A percentile compares a stretch with the other conserved stretches of the same genome.
These are phyloP conservation scores for Helenozyma rhizophorensis DNA, from an alignment of 805 yeast genomes.

Conservation along the genomic window DNA sequence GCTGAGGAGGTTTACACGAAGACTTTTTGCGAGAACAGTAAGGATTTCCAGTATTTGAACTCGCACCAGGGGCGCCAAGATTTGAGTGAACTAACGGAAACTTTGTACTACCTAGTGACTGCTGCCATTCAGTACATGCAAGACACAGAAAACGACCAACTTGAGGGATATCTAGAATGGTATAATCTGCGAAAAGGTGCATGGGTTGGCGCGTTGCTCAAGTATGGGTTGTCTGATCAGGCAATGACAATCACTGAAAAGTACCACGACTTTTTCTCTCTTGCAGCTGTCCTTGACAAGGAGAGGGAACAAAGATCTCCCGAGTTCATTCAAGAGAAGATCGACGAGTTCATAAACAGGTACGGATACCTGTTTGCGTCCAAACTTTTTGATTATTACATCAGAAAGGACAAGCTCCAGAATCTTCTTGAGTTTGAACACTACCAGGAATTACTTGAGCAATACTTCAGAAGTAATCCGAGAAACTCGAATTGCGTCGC, in stretches of 20 bases:
- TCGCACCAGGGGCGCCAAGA: constrained; percentile 15
- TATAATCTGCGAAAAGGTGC: constrained; percentile 24
- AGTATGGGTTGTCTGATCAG: constrained; percentile 45
- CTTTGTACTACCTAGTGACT: constrained; percentile 32
- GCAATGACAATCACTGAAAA: constrained; percentile 62
- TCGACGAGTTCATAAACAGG: constrained; percentile 50
- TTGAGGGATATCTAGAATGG: constrained; percentile 30
- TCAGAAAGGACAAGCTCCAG: constrained; percentile 48
- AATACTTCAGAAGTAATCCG: constrained; percentile 45
- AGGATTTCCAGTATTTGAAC: constrained; percentile 4
- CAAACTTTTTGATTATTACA: constrained; percentile 55
- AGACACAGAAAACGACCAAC: constrained; percentile 21
- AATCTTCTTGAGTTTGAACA: constrained; percentile 53
- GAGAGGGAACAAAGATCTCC: constrained; percentile 22
- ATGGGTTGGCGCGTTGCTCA: constrained; percentile 62
- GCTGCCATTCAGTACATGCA: constrained; percentile 35
- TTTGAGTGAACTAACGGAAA: constrained; percentile 23
- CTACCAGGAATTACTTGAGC: constrained; percentile 44
- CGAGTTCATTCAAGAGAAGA: constrained; percentile 21
- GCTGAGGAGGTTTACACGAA: constrained; percentile 40
- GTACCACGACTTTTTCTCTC: constrained; percentile 60
- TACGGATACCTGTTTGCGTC: constrained; percentile 70
- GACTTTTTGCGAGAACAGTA: constrained; percentile 9
- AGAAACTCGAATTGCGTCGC: constrained; percentile 49
- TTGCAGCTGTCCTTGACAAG: constrained; percentile 48